Conservation (phyloP, 495 filamentous ascomycete species). For the Aspergillus taichungensis region DNA sequence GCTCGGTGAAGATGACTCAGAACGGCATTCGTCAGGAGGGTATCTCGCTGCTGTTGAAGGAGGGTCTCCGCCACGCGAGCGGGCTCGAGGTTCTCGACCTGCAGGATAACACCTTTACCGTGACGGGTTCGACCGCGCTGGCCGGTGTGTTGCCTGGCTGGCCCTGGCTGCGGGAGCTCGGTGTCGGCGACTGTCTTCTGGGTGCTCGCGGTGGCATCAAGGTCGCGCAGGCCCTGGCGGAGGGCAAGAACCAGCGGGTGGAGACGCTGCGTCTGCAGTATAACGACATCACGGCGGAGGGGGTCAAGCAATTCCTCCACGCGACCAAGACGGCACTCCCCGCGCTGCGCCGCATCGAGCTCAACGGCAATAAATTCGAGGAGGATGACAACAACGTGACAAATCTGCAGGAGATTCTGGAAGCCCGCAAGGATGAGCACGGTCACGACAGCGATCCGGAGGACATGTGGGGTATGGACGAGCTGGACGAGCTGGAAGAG, state of each 20-base stretch:
- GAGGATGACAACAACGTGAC: slow-evolving; percentile 67
- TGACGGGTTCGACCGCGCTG: slow-evolving; percentile 68
- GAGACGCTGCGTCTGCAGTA: slow-evolving; percentile 79
- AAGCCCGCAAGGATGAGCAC: slow-evolving; percentile 50
- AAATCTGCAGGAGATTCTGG: slow-evolving; percentile 41
- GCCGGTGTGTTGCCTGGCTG: slow-evolving; percentile 65
- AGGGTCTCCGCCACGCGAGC: slow-evolving; percentile 61
- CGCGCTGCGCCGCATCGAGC: slow-evolving; percentile 68
- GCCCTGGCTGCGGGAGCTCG: slow-evolving; percentile 70
- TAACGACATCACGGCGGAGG: slow-evolving; percentile 78
- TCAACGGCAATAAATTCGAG: slow-evolving; percentile 92
- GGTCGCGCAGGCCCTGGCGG: slow-evolving; percentile 60
- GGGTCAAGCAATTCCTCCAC: slow-evolving; percentile 58
- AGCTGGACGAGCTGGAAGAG: slow-evolving; percentile 73
- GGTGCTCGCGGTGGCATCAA: slow-evolving; percentile 67
- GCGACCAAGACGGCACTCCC: slow-evolving; percentile 58
- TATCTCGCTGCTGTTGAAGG: slow-evolving; percentile 63
- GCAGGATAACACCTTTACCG: slow-evolving; percentile 95
- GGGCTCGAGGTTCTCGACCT: slow-evolving; percentile 70
- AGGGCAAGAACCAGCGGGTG: slow-evolving; percentile 67
- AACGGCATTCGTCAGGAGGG: slow-evolving; percentile 96
- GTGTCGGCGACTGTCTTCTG: slow-evolving; percentile 81
- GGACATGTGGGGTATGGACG: slow-evolving; percentile 76
- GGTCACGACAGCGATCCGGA: slow-evolving; percentile 39
- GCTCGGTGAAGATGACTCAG: slow-evolving; percentile 92